Evolutionary conservation across 2,329 filamentous ascomycete genomes (phyloP).

Genomic region (Scedosporium apiospermum): DNA sequence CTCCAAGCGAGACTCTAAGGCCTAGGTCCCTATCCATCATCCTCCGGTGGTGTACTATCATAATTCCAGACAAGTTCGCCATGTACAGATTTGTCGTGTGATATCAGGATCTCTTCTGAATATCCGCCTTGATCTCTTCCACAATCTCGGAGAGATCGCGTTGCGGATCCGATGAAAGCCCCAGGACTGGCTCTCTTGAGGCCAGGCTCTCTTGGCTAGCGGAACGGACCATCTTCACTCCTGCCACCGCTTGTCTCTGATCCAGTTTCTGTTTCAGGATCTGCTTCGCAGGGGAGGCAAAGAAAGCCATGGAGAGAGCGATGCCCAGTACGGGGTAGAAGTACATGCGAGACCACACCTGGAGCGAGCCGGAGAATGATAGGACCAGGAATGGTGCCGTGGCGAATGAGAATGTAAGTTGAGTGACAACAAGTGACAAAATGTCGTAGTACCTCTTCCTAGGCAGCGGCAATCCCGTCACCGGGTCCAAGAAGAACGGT

Average conservation of each 20-base stretch:
- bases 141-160: slow-evolving; percentile 71
- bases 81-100: not conserved
- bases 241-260: slow-evolving; percentile 39
- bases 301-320: slow-evolving; percentile 57
- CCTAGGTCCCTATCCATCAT: no score
- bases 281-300: slow-evolving; percentile 67
- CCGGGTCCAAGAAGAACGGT: slow-evolving; percentile 81
- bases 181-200: slow-evolving; percentile 56
- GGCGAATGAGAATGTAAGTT: slow-evolving; percentile 74
- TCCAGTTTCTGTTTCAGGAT: slow-evolving; percentile 49
- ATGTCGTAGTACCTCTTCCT: slow-evolving; percentile 83
- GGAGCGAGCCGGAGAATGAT: slow-evolving; percentile 57
- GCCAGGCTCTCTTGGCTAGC: slow-evolving; percentile 48
- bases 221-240: slow-evolving; percentile 35
- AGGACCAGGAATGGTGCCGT: slow-evolving; percentile 82
- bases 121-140: slow-evolving; percentile 62
- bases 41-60: not conserved
- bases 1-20: no score
- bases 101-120: slow-evolving; percentile 36
- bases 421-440: slow-evolving; percentile 64
- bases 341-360: slow-evolving; percentile 77
- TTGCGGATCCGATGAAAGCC: slow-evolving; percentile 68
- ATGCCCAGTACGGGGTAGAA: slow-evolving; percentile 75
- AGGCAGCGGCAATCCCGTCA: slow-evolving; percentile 57
- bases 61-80: not conserved